Evolutionary conservation across 2,329 filamentous ascomycete genomes (phyloP).

Genomic region (Microdochium paspali): DNA sequence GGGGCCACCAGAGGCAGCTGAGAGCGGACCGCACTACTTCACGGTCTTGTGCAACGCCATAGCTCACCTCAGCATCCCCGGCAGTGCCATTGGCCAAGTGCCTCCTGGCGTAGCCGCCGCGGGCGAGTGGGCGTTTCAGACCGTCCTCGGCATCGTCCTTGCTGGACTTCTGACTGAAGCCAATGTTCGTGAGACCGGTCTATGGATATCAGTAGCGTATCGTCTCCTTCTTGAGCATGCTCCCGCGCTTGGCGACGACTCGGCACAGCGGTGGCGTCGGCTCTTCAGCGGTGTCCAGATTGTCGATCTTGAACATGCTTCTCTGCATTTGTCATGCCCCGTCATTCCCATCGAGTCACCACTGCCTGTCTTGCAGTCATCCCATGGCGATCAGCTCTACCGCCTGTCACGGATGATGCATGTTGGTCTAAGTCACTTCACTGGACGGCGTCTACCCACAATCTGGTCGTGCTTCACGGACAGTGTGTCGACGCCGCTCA

Average conservation of each 20-base stretch:
- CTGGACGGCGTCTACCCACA: conserved; percentile 28
- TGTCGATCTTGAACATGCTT: conserved; percentile 32
- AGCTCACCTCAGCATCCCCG: conserved; percentile 27
- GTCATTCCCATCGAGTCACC: conserved; percentile 29
- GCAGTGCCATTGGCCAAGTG: conserved; percentile 14
- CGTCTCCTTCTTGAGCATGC: conserved; percentile 29
- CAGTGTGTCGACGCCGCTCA: conserved; percentile 4
- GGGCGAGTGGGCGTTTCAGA: conserved; percentile 31
- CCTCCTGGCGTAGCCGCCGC: conserved; percentile 11
- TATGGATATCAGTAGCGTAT: conserved; percentile 33
- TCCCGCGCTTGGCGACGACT: conserved; percentile 25
- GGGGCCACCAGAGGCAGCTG: conserved; percentile 21
- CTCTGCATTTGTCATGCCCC: conserved; percentile 28
- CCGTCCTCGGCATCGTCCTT: conserved; percentile 29
- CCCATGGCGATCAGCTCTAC: conserved; percentile 28
- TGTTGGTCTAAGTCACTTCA: conserved; percentile 29
- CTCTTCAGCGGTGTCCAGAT: conserved; percentile 29
- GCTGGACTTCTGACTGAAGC: conserved; percentile 29
- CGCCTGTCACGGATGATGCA: conserved; percentile 34
- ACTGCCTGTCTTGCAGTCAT: conserved; percentile 23
- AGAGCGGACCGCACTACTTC: conserved; percentile 27
- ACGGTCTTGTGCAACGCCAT: conserved; percentile 26
- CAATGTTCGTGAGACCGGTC: conserved; percentile 29
- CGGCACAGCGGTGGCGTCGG: conserved; percentile 27
- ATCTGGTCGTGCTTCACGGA: conserved; percentile 31